Conservation (phyloP, 2,329 filamentous ascomycete genomes). For the Penicillium aurantiogriseum region DNA sequence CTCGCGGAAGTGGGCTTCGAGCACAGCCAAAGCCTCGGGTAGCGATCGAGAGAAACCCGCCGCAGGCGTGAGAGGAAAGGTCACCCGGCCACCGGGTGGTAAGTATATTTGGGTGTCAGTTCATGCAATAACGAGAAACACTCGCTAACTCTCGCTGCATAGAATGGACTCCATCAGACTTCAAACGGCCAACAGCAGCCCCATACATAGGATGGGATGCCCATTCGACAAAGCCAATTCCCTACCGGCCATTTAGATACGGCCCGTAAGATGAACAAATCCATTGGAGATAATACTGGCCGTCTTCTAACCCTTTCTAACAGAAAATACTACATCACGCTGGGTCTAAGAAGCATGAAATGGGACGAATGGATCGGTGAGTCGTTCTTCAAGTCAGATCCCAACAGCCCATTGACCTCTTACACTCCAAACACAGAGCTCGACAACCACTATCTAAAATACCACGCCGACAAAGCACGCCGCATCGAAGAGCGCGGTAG, state of each 20-base stretch:
- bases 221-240: constrained; percentile 66
- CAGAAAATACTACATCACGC: constrained; percentile 68
- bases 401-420: not conserved
- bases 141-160: not conserved
- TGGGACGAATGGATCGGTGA: constrained; percentile 70
- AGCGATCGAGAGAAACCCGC: constrained; percentile 50
- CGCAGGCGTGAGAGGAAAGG: constrained; percentile 26
- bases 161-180: constrained; percentile 59
- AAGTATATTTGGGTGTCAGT: constrained; percentile 11
- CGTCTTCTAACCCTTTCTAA: not conserved
- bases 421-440: constrained; percentile 54
- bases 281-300: not conserved
- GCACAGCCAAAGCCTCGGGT: constrained; percentile 24
- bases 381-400: not conserved
- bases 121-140: not conserved
- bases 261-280: constrained; percentile 53
- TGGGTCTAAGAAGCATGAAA: constrained; percentile 70
- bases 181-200: constrained; percentile 57
- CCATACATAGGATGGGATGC: constrained; percentile 70
- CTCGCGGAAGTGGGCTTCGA: constrained; percentile 29
- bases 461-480: constrained; percentile 67
- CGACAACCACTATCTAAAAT: constrained; percentile 74
- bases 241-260: constrained; percentile 75
- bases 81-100: constrained; percentile 50
- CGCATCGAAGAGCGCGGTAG: constrained; percentile 65